Conservation (phyloP, 352 stramenopile species). For the Pythium coloratum region DNA sequence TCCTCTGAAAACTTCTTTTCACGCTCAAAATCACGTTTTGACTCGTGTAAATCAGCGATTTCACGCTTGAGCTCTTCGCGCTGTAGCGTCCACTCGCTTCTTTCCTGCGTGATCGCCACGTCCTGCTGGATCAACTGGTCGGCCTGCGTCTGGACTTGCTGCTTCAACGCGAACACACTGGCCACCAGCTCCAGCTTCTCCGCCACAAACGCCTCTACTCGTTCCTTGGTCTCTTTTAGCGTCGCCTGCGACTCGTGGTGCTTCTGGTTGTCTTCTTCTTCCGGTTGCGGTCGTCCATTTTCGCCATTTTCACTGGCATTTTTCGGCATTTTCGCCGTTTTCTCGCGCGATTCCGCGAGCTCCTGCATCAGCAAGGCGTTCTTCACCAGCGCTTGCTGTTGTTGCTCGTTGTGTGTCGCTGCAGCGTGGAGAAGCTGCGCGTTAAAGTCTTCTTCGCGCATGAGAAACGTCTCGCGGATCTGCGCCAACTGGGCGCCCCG, state of each 20-base stretch:
- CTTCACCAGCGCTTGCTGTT: neutral
- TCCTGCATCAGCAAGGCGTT: neutral
- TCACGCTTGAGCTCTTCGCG: slow-evolving; percentile 22
- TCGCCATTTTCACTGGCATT: neutral
- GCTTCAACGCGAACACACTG: slow-evolving; percentile 30
- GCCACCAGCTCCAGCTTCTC: slow-evolving; percentile 27
- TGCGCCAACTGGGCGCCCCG: slow-evolving; percentile 1
- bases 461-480: slow-evolving; percentile 16
- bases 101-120: slow-evolving; percentile 25
- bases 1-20: slow-evolving; percentile 39
- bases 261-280: slow-evolving; percentile 14
- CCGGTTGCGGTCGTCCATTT: neutral
- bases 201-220: slow-evolving; percentile 4
- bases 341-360: neutral
- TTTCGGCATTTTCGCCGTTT: neutral
- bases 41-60: slow-evolving; percentile 23
- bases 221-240: slow-evolving; percentile 3
- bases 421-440: neutral
- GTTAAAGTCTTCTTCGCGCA: slow-evolving; percentile 20
- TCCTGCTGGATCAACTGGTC: slow-evolving; percentile 26
- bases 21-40: slow-evolving; percentile 27
- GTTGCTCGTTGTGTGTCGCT: neutral
- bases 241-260: neutral
- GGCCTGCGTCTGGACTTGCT: slow-evolving; percentile 22
- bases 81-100: slow-evolving; percentile 37